Evolutionary conservation across 2,329 filamentous ascomycete genomes (phyloP), one percentile per base, ranked within the genome.

Genomic region (Talaromyces sp.): DNA sequence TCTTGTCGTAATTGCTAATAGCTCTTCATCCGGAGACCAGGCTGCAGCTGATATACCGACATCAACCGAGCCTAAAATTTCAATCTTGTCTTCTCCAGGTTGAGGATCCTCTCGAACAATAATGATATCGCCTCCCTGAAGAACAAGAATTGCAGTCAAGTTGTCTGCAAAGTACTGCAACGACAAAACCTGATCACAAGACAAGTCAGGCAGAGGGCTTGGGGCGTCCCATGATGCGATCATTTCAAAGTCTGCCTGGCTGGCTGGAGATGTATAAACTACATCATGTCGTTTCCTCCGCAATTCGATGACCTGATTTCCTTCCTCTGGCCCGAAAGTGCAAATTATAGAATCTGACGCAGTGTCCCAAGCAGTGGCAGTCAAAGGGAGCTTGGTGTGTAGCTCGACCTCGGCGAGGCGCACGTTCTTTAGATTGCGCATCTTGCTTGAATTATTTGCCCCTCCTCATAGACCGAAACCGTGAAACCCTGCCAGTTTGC

Each of bases 11-110:
- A 99, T 84, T 57, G 89, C 85, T 45, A 99, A 78, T 17, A 97
- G 80, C 71, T 97, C 93, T 69, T 97, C 93, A 68, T 99, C 94
- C 2, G 92, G 92, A 39, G 93, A 96, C 94, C 94, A 99, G 64
- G 85, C 83, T 15, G 92, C 93, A 15, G 91, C 91, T 22, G 86
- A 84, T 65, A 99, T 96, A 22, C 93, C 94, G 59, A 88, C 89
- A 75, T 97, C 91, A 37, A 99, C 89, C 35, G 91, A 95, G 45
- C 94, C 94, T 63, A 97, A 85, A 65, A 99, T 97, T 73, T 97
- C 94, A 65, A 99, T 91, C 65, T 89, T 86, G 37, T 91, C 89
- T 70, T 89, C 85, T 60, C 82, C 85, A 5, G 80, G 77, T 33
- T 80, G 70, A 43, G 84, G 80, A 40, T 87, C 82, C 69, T 97